These are phyloP conservation scores for Hypoxylon sp. DNA, from an alignment of 2,329 filamentous ascomycete genomes.

Conservation along the genomic window DNA sequence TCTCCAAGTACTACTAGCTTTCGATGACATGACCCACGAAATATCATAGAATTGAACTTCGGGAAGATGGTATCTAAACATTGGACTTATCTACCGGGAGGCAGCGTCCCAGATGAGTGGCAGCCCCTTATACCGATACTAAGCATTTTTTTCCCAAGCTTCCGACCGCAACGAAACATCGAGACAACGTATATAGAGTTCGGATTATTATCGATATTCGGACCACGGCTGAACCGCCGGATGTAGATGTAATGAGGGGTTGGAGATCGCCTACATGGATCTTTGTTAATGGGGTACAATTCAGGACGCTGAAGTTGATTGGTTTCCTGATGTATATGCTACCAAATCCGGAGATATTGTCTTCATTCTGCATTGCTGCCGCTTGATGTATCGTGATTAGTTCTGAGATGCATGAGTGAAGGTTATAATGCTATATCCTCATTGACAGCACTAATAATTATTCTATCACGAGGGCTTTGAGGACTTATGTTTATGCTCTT, in stretches of 20 bases:
- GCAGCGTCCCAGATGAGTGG: conserved; percentile 18
- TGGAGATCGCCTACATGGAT: conserved; percentile 6
- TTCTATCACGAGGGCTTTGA: not conserved
- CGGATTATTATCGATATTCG: conserved; percentile 27
- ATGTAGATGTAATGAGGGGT: conserved; percentile 35
- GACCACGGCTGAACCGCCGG: conserved; percentile 25
- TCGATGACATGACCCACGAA: not conserved
- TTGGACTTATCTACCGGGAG: conserved; percentile 17
- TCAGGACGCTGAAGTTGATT: not conserved
- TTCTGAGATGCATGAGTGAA: not conserved
- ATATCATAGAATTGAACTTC: not conserved
- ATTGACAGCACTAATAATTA: not conserved
- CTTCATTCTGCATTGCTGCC: conserved; percentile 9
- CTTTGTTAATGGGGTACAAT: conserved; percentile 34
- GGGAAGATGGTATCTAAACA: conserved; percentile 7
- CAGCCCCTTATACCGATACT: conserved; percentile 31
- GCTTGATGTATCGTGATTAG: conserved; percentile 2
- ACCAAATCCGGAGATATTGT: conserved; percentile 19
- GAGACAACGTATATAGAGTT: conserved; percentile 13
- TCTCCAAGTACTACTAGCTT: not conserved
- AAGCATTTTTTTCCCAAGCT: conserved; percentile 13
- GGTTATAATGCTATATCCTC: not conserved
- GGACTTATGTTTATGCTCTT: not conserved
- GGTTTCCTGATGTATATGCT: conserved; percentile 17
- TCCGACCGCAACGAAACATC: conserved; percentile 8